These are phyloP conservation scores for Erythrophleum ivorense DNA, from an alignment of 331 rosid genomes.

Conservation along the genomic window DNA sequence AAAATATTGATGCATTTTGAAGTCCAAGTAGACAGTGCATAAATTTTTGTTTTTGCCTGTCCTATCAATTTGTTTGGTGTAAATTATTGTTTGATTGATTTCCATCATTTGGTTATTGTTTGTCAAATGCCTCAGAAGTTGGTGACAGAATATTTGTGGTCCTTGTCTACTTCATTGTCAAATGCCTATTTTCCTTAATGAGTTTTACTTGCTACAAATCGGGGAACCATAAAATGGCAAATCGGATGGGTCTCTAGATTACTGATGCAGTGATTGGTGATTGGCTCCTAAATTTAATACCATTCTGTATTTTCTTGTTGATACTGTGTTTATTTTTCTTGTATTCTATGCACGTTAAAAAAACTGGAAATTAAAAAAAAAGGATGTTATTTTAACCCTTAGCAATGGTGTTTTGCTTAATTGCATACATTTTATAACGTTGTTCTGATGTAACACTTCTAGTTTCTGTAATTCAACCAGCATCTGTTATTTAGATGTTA, in stretches of 20 bases:
- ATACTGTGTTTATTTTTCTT: not conserved
- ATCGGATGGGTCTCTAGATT: constrained; percentile 10
- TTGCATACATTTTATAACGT: not conserved
- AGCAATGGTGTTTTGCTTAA: not conserved
- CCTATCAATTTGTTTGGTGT: constrained; percentile 10
- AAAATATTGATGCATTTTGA: constrained; percentile 28
- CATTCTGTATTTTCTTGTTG: constrained; percentile 22
- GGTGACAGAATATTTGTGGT: not conserved
- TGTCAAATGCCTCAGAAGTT: constrained; percentile 11
- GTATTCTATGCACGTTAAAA: not conserved
- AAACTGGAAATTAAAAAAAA: too few relatives aligned
- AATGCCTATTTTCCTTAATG: not conserved
- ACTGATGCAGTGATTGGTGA: constrained; percentile 17
- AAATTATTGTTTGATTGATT: constrained; percentile 5
- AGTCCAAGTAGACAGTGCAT: not conserved
- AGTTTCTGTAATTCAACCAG: not conserved
- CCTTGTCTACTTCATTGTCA: not conserved
- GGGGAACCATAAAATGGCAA: constrained; percentile 11
- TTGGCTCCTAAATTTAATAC: not conserved
- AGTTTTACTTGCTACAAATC: constrained; percentile 9
- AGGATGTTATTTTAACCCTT: not conserved
- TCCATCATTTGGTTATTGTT: constrained; percentile 25
- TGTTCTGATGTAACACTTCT: not conserved
- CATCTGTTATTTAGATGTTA: not conserved
- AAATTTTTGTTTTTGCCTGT: not conserved